Base-by-base conservation (phyloP, 2,329 filamentous ascomycete species). In the Colletotrichum tabaci region DNA sequence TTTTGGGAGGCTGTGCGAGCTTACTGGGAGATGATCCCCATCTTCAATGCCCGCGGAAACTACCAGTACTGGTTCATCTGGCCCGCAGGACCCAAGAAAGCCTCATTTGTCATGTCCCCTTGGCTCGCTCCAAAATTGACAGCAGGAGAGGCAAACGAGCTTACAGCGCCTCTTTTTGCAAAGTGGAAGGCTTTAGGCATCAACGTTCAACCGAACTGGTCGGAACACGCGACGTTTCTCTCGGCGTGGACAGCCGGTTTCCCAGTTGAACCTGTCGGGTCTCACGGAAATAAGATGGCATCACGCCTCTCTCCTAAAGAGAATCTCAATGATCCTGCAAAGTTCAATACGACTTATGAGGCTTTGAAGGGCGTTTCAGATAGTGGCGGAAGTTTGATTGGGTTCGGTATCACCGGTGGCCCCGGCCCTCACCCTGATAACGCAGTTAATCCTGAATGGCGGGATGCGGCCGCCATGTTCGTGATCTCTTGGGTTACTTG, bases 361-460 rank as follows among this genome's bases (percentile, higher is more conserved):
- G 81, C 80, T 5, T 77, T 85, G 71, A 82, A 81, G 64, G 73
- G 80, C 35, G 79, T 83, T 9, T 76, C 85, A 7, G 80, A 85
- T 61, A 78, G 77, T 12, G 84, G 84, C 15, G 83, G 83, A 15
- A 76, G 81, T 13, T 73, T 87, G 9, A 77, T 84, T 40, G 82
- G 77, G 0, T 83, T 85, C 66, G 80, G 82, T 50, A 84, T 85
- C 63, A 78, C 77, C 0, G 73, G 78, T 6, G 80, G 77, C 0
- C 76, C 77, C 6, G 74, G 75, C 0, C 78, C 74, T 2, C 76
- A 82, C 46, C 66, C 66, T 16, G 76, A 78, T 53, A 83, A 81
- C 23, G 79, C 82, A 5, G 77, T 82, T 30, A 82, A 83, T 61
- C 85, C 85, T 2, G 85, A 84, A 0, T 88, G 85, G 85, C 79